phyloP scores from a whole-genome alignment of 805 yeast genomes.

The Candida wancherniae region DNA sequence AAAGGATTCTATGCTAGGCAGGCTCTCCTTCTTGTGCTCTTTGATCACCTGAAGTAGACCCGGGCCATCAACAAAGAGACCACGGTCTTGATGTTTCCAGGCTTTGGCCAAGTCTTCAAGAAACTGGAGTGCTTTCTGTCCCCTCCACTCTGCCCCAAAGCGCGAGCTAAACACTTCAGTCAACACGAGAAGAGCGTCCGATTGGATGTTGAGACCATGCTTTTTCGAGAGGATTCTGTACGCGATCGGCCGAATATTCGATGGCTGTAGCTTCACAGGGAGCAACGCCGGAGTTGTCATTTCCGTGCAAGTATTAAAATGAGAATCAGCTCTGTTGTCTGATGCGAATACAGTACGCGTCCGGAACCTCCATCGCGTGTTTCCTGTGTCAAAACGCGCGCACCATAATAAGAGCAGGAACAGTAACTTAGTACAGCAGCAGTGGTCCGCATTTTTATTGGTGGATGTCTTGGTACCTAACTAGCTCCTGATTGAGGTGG shows the following conservation, averaged over 20 bases:
- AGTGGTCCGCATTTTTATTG: too few relatives aligned
- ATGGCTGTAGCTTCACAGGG: conserved; percentile 75
- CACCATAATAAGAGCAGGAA: too few relatives aligned
- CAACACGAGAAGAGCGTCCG: conserved; percentile 70
- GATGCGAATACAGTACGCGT: too few relatives aligned
- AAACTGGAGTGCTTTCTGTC: conserved; percentile 53
- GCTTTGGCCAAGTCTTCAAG: conserved; percentile 72
- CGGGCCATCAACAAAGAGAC: conserved; percentile 76
- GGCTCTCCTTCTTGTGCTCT: conserved; percentile 38
- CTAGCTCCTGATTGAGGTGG: too few relatives aligned
- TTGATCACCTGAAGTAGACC: conserved; percentile 60
- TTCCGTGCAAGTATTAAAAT: too few relatives aligned
- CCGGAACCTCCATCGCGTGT: too few relatives aligned
- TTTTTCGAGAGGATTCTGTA: conserved; percentile 87
- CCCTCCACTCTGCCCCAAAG: conserved; percentile 86
- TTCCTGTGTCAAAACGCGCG: too few relatives aligned
- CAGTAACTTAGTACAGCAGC: too few relatives aligned
- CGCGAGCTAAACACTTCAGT: conserved; percentile 71
- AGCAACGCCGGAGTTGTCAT: conserved; percentile 31
- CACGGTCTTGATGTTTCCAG: conserved; percentile 90
- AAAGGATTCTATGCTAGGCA: conserved; percentile 1
- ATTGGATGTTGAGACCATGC: conserved; percentile 84
- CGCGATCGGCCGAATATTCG: conserved; percentile 85
- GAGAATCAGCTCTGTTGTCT: too few relatives aligned
- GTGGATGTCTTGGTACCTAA: too few relatives aligned